Conservation (phyloP, 192 early-diverging fungal genomes). For the Entomortierella parvispora region DNA sequence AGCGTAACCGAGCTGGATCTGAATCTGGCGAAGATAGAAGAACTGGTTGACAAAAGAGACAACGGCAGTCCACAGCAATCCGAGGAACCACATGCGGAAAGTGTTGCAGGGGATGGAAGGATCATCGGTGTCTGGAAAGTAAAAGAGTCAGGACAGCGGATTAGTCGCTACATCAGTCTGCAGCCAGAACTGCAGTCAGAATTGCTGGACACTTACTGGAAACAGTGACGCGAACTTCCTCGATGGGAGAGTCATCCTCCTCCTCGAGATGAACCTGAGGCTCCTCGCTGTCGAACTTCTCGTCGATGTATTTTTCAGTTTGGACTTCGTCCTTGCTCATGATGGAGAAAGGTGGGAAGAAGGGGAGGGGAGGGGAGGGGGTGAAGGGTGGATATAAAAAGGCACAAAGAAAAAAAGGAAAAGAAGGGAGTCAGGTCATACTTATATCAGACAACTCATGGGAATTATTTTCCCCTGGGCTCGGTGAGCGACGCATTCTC, state of each 20-base stretch:
- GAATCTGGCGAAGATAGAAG: conserved; percentile 53
- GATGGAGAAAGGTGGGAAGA: not conserved
- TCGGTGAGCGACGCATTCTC: too few species aligned
- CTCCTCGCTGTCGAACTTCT: conserved; percentile 1
- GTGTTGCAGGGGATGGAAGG: conserved; percentile 52
- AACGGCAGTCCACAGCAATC: conserved; percentile 15
- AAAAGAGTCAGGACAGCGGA: not conserved
- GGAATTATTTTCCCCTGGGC: too few species aligned
- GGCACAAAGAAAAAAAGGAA: too few species aligned
- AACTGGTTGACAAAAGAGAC: conserved; percentile 58
- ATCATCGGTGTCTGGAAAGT: conserved; percentile 50
- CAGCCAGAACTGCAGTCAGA: not conserved
- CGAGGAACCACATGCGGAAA: conserved; percentile 55
- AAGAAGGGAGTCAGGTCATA: too few species aligned
- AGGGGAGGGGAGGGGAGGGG: too few species aligned
- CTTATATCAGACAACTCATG: too few species aligned
- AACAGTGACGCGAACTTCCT: conserved; percentile 39
- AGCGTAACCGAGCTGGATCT: conserved; percentile 10
- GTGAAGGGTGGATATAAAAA: too few species aligned
- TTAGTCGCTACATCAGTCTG: too few species aligned
- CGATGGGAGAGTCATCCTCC: conserved; percentile 43
- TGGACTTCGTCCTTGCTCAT: conserved; percentile 9
- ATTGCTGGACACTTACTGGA: conserved; percentile 22
- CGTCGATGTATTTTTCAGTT: conserved; percentile 1
- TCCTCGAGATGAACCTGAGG: not conserved